Conservation (phyloP, 257 asterid genomes). For the Petunia secreta region DNA sequence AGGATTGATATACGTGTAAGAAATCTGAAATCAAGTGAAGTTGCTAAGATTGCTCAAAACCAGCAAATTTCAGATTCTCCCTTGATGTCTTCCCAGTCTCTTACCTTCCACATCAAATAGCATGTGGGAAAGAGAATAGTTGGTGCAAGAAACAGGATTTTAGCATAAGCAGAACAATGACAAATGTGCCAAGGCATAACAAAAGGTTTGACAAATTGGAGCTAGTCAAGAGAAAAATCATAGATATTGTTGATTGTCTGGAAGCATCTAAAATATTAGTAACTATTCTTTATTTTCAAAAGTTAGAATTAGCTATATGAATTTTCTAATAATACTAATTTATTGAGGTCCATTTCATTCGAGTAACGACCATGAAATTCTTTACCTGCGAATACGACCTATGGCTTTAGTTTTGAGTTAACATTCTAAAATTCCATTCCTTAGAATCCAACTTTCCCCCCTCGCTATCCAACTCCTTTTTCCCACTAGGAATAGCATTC, state of each 20-base stretch:
- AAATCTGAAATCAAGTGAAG: background rate
- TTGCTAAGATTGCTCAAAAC: background rate
- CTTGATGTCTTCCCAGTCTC: background rate
- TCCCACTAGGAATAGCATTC: constrained; percentile 61
- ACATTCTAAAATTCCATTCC: constrained; percentile 70
- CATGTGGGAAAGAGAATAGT: constrained; percentile 23
- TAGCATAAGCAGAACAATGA: background rate
- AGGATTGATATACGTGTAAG: background rate
- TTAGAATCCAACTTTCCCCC: constrained; percentile 45
- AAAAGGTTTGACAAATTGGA: constrained; percentile 1
- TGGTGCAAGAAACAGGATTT: background rate
- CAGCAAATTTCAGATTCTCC: background rate
- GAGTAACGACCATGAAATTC: constrained; percentile 54
- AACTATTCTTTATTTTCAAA: background rate
- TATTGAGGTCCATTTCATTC: constrained; percentile 25
- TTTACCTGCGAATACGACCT: constrained; percentile 69
- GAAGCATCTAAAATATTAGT: constrained; percentile 15
- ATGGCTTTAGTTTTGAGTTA: constrained; percentile 59
- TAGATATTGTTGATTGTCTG: constrained; percentile 14
- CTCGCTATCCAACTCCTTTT: constrained; percentile 26
- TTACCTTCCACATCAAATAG: background rate
- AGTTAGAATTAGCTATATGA: constrained; percentile 6
- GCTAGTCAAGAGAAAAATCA: background rate
- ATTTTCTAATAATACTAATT: background rate
- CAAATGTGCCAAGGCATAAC: background rate